phyloP scores from a whole-genome alignment of 2,329 filamentous ascomycete species.

The Pseudogymnoascus sp. region DNA sequence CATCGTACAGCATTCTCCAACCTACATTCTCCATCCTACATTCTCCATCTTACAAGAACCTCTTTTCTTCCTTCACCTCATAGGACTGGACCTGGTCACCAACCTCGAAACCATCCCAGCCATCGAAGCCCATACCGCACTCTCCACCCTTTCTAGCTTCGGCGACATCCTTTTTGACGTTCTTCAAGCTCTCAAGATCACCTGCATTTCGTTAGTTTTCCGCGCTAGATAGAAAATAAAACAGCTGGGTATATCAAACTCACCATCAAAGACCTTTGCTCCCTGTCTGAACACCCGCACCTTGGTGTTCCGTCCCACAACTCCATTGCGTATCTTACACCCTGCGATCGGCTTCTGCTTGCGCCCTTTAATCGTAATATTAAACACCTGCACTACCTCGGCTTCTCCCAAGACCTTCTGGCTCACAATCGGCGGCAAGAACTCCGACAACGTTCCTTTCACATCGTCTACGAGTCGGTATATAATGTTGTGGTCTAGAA shows the following conservation, averaged over 20 bases:
- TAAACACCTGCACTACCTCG: constrained; percentile 74
- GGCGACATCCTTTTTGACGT: constrained; percentile 82
- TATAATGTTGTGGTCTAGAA: constrained; percentile 82
- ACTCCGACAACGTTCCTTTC: constrained; percentile 58
- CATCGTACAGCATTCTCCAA: constrained; percentile 7
- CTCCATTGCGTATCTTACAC: constrained; percentile 77
- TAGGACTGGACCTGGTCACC: constrained; percentile 87
- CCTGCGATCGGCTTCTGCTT: constrained; percentile 73
- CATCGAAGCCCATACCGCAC: constrained; percentile 80
- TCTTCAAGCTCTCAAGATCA: constrained; percentile 72
- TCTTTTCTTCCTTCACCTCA: constrained; percentile 68
- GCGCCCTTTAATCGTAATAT: constrained; percentile 70
- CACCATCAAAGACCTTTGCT: constrained; percentile 74
- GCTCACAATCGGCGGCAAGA: constrained; percentile 59
- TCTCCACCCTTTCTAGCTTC: constrained; percentile 92
- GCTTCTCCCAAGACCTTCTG: constrained; percentile 78
- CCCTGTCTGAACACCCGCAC: constrained; percentile 67
- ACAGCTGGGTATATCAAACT: constrained; percentile 31
- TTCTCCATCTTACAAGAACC: constrained; percentile 24
- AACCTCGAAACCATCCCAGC: constrained; percentile 68
- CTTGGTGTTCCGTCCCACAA: constrained; percentile 54
- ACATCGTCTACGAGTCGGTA: constrained; percentile 73
- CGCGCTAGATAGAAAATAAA: neutral
- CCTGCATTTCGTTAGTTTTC: constrained; percentile 43
- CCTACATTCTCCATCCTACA: constrained; percentile 16